A percentile compares a stretch with the other conserved stretches of the same genome.
phyloP scores from a whole-genome alignment of 2,329 filamentous ascomycete species.

The Alternaria novae-zelandiae region DNA sequence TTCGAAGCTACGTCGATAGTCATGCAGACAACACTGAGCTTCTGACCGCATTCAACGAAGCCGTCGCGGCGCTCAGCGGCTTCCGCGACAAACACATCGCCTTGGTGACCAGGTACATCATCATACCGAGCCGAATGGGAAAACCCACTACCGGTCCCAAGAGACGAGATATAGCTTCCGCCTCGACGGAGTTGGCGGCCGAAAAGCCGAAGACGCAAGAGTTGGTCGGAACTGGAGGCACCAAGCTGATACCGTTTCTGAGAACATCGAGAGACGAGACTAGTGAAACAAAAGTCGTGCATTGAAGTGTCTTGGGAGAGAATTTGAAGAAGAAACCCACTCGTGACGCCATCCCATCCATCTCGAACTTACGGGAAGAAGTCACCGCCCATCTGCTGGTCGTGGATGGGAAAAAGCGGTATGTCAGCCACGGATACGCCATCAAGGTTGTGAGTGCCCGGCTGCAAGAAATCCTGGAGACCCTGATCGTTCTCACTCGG shows the following conservation, averaged over 20 bases:
- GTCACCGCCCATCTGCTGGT: conserved; percentile 27
- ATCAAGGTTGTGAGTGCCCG: conserved; percentile 36
- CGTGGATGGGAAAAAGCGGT: conserved; percentile 40
- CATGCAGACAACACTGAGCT: conserved; percentile 44
- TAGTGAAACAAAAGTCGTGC: conserved; percentile 45
- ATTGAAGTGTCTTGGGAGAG: neutral
- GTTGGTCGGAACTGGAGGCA: conserved; percentile 59
- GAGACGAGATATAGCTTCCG: conserved; percentile 54
- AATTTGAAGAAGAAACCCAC: neutral
- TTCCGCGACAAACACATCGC: conserved; percentile 61
- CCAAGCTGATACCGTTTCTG: conserved; percentile 60
- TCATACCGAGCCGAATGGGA: conserved; percentile 49
- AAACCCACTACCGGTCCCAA: conserved; percentile 29
- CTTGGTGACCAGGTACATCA: conserved; percentile 61
- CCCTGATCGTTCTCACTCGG: conserved; percentile 40
- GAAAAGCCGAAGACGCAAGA: conserved; percentile 44
- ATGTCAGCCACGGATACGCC: conserved; percentile 41
- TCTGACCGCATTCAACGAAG: conserved; percentile 54
- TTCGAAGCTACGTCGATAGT: conserved; percentile 53
- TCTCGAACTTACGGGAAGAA: conserved; percentile 8
- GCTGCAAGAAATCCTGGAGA: conserved; percentile 39
- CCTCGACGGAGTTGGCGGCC: conserved; percentile 49
- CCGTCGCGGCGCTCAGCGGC: conserved; percentile 52
- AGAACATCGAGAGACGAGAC: conserved; percentile 61
- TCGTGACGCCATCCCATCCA: neutral